Percentiles rank a stretch among this genome's conserved stretches.
These are phyloP conservation scores for Phialemonium atrogriseum DNA, from an alignment of 2,329 filamentous ascomycete species.

Conservation along the genomic window DNA sequence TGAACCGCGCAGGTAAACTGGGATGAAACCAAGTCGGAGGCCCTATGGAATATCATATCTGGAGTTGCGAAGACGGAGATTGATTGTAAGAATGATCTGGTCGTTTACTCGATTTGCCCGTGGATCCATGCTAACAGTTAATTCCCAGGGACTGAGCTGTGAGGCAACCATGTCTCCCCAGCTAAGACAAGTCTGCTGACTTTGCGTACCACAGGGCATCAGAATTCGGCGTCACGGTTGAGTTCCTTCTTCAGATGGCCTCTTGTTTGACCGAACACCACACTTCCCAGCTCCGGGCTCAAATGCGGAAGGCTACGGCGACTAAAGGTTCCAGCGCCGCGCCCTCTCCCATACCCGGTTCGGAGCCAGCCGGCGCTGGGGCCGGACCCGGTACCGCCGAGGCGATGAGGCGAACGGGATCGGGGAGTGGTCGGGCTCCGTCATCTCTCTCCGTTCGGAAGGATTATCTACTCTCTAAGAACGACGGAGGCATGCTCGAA, in stretches of 20 bases:
- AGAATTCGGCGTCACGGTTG: slow-evolving; percentile 74
- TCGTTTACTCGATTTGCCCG: no score
- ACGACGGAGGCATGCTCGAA: slow-evolving; percentile 34
- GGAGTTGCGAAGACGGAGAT: slow-evolving; percentile 74
- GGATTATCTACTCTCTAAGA: slow-evolving; percentile 45
- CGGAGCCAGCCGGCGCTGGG: slow-evolving; percentile 28
- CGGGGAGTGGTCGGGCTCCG: slow-evolving; percentile 35
- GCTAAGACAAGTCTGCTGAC: no score
- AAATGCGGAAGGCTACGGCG: slow-evolving; percentile 67
- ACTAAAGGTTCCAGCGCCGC: slow-evolving; percentile 45
- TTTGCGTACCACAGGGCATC: slow-evolving; percentile 43
- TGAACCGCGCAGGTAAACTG: slow-evolving; percentile 61
- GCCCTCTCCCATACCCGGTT: slow-evolving; percentile 47
- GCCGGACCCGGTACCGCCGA: slow-evolving; percentile 27
- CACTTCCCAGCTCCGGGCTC: slow-evolving; percentile 79
- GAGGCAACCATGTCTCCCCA: slow-evolving; percentile 27
- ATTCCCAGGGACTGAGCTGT: slow-evolving; percentile 75
- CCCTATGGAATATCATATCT: slow-evolving; percentile 84
- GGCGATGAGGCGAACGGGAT: slow-evolving; percentile 43
- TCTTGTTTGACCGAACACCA: slow-evolving; percentile 91
- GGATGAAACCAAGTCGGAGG: slow-evolving; percentile 79
- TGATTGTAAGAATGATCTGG: slow-evolving; percentile 82
- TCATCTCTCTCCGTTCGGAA: slow-evolving; percentile 50
- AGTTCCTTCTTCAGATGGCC: slow-evolving; percentile 87
- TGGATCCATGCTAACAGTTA: no score